Evolutionary conservation across 192 early-diverging fungal genomes (phyloP).

Genomic region (Backusella australiensis): DNA sequence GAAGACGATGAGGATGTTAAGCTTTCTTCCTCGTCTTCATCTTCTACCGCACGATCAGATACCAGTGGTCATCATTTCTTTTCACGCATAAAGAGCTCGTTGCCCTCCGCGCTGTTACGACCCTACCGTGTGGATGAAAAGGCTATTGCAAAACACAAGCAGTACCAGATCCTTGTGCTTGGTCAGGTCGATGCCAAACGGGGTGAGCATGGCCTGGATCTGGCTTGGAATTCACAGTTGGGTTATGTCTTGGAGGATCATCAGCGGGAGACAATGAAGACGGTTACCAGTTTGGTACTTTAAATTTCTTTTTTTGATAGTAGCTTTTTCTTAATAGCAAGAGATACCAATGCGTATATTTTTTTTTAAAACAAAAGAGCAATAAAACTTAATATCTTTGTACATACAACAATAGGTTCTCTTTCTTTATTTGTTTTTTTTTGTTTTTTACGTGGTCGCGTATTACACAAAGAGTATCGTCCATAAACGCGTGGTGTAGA

Average conservation of each 20-base stretch:
- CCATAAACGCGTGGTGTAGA: not conserved
- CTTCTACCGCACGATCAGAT: not conserved
- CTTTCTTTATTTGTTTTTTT: not conserved
- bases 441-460: not conserved
- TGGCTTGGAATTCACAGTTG: not conserved
- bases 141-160: constrained; percentile 24
- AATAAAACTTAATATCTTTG: not conserved
- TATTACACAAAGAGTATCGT: not conserved
- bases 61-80: not conserved
- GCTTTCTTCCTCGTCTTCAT: not conserved
- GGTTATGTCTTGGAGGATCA: constrained; percentile 11
- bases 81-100: not conserved
- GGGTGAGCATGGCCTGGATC: not conserved
- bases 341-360: not conserved
- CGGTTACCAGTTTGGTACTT: not conserved
- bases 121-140: constrained; percentile 28
- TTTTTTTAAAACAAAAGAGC: not conserved
- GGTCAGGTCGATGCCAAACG: constrained; percentile 17
- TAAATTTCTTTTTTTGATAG: not conserved
- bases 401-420: not conserved
- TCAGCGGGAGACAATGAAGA: constrained; percentile 23
- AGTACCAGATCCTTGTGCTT: constrained; percentile 34
- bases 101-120: constrained; percentile 16
- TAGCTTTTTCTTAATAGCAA: too few relatives aligned
- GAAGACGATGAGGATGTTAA: not conserved